A percentile compares a stretch with the other conserved stretches of the same genome.
Evolutionary conservation across 352 stramenopile genomes (phyloP).

Genomic region (Bremia lactucae): DNA sequence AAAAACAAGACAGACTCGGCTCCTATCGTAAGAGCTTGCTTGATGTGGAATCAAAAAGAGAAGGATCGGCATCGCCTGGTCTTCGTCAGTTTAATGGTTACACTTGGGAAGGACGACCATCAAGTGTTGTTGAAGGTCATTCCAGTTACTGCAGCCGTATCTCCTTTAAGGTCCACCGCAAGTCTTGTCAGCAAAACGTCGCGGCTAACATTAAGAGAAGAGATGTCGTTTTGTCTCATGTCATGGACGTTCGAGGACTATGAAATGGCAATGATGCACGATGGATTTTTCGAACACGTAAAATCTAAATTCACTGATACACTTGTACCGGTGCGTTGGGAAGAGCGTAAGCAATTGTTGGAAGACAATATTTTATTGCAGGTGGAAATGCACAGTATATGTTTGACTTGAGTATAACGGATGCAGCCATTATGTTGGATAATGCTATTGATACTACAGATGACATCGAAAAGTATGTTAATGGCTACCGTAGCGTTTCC

Average conservation of each 20-base stretch:
- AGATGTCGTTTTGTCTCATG: slow-evolving; percentile 1
- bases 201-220: neutral
- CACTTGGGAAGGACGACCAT: neutral
- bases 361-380: slow-evolving; percentile 4
- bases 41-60: neutral
- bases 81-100: slow-evolving; percentile 1
- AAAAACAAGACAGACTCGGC: neutral
- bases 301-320: slow-evolving; percentile 4
- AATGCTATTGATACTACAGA: neutral
- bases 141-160: neutral
- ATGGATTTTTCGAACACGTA: slow-evolving; percentile 5
- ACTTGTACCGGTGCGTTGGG: neutral
- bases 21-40: neutral
- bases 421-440: neutral
- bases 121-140: neutral
- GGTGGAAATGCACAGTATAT: slow-evolving; percentile 3
- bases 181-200: slow-evolving; percentile 1
- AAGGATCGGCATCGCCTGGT: slow-evolving; percentile 1
- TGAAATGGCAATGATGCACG: slow-evolving; percentile 1
- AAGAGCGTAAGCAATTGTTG: slow-evolving; percentile 7
- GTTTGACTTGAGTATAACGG: neutral
- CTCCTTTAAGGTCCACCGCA: neutral
- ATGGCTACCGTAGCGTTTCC: no score
- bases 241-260: slow-evolving; percentile 6
- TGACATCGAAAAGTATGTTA: neutral